Conservation (phyloP, 352 stramenopile genomes). For the Phytopythium aichiense region DNA sequence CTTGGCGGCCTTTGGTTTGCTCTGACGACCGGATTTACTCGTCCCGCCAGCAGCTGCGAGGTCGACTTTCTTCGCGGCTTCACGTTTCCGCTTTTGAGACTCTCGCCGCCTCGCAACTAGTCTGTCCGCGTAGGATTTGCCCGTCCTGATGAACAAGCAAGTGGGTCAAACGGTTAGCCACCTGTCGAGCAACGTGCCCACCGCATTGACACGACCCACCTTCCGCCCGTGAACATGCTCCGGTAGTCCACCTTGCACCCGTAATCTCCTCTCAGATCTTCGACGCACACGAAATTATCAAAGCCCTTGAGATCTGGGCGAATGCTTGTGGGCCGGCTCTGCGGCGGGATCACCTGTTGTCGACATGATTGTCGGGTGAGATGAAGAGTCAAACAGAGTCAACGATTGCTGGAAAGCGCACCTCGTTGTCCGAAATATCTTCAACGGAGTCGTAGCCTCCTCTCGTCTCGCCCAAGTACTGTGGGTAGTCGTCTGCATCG, state of each 20-base stretch:
- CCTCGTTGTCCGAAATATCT: conserved; percentile 70
- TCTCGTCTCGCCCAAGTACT: conserved; percentile 6
- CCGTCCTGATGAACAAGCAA: conserved; percentile 12
- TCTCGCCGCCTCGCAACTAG: conserved; percentile 27
- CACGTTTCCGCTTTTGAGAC: conserved; percentile 51
- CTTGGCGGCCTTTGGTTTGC: conserved; percentile 18
- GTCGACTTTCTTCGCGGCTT: conserved; percentile 14
- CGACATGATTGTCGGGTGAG: conserved; percentile 2
- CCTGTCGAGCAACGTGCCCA: neutral
- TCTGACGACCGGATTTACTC: conserved; percentile 3
- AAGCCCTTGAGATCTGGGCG: conserved; percentile 53
- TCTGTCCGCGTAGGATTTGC: conserved; percentile 55
- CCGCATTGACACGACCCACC: conserved; percentile 18
- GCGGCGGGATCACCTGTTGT: conserved; percentile 7
- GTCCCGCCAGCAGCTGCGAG: neutral
- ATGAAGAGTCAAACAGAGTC: neutral
- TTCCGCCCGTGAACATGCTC: conserved; percentile 69
- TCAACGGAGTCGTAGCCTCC: conserved; percentile 33
- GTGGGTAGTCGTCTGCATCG: neutral
- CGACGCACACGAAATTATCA: conserved; percentile 60
- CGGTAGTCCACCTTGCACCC: conserved; percentile 62
- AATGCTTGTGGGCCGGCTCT: conserved; percentile 16
- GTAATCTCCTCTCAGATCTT: conserved; percentile 47
- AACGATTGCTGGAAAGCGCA: conserved; percentile 7
- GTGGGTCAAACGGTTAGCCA: neutral